A percentile compares a stretch with the other conserved stretches of the same genome.
Conservation (phyloP, 805 yeast species). For the Ogataea wickerhamii region DNA sequence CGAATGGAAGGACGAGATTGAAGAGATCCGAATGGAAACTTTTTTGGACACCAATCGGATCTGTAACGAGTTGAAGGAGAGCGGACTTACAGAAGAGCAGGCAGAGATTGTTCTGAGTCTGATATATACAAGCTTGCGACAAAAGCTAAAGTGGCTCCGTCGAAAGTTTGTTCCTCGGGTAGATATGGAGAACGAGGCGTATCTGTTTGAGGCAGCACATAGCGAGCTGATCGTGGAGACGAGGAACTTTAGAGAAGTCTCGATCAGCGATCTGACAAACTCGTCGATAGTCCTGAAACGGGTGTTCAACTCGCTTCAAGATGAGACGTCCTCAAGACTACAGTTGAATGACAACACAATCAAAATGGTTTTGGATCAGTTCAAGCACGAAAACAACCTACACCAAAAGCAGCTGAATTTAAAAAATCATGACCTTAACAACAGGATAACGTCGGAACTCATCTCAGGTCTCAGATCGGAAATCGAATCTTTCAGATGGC, state of each 20-base stretch:
- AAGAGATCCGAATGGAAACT: conserved; percentile 28
- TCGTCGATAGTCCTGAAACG: conserved; percentile 68
- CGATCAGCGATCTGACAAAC: conserved; percentile 62
- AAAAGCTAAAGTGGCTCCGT: conserved; percentile 43
- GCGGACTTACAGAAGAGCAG: conserved; percentile 62
- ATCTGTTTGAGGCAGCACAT: conserved; percentile 87
- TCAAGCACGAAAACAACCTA: conserved; percentile 77
- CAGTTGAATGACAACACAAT: conserved; percentile 63
- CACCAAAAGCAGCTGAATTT: conserved; percentile 65
- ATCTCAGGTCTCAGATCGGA: conserved; percentile 80
- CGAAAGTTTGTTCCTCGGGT: conserved; percentile 48
- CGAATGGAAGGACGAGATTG: conserved; percentile 5
- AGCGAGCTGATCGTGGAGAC: conserved; percentile 81
- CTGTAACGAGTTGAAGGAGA: conserved; percentile 45
- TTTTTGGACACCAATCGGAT: conserved; percentile 64
- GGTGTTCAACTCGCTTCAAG: conserved; percentile 67
- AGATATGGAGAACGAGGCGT: conserved; percentile 83
- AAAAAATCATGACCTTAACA: conserved; percentile 75
- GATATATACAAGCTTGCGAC: conserved; percentile 33
- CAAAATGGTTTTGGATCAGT: conserved; percentile 81
- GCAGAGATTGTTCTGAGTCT: conserved; percentile 55
- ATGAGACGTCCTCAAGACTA: conserved; percentile 61
- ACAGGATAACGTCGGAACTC: conserved; percentile 78
- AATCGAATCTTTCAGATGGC: conserved; percentile 89
- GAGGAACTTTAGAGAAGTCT: conserved; percentile 64